These are phyloP conservation scores for Verticillium longisporum DNA, from an alignment of 2,329 filamentous ascomycete genomes.

Conservation along the genomic window DNA sequence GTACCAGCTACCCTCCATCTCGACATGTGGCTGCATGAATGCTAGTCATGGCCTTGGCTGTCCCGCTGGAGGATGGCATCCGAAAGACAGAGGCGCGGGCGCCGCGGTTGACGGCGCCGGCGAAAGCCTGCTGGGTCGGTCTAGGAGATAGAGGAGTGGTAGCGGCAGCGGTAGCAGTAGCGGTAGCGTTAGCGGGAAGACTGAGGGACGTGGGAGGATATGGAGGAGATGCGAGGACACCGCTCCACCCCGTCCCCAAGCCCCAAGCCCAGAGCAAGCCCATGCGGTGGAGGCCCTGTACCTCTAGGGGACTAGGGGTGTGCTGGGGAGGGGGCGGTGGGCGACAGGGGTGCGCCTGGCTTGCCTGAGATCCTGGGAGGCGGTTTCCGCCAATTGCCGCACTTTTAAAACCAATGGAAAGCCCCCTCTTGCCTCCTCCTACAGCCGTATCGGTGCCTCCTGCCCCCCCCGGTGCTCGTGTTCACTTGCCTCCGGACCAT, in stretches of 20 bases:
- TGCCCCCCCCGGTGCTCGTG: background rate
- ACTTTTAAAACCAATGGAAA: conserved; percentile 1
- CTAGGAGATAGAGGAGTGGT: background rate
- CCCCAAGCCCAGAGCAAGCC: background rate
- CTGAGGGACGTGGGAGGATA: background rate
- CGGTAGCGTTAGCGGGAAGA: background rate
- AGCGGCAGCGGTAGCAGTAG: background rate
- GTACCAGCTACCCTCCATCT: background rate
- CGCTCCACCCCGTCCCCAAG: background rate
- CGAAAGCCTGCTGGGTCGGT: background rate
- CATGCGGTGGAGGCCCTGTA: background rate
- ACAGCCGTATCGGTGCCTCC: background rate
- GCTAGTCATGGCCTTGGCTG: background rate
- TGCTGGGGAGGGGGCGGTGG: background rate
- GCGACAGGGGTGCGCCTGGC: background rate
- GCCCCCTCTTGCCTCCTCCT: background rate
- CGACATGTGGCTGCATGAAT: background rate
- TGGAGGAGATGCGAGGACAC: background rate
- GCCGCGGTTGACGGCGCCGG: background rate
- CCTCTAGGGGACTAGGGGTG: background rate
- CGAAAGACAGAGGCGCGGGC: background rate
- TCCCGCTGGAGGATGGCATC: background rate
- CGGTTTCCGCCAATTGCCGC: background rate
- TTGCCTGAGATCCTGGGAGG: background rate
- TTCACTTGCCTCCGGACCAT: background rate